Conservation (phyloP, 768 basidiomycete species). For the Tylopilus felleus region DNA sequence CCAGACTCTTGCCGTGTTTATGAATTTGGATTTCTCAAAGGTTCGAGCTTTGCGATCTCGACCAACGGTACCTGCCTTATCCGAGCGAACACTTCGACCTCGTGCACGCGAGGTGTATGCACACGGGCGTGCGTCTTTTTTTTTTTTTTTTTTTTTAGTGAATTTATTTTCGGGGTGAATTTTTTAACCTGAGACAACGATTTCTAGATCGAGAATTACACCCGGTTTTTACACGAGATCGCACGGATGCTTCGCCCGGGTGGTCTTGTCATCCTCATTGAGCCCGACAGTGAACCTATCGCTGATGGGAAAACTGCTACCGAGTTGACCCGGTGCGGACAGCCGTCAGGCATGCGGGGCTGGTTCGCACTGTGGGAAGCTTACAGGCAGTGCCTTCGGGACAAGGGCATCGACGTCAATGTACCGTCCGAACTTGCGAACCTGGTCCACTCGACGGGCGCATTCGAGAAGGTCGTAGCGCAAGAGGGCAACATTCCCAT, state of each 20-base stretch:
- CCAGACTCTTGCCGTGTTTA: not conserved
- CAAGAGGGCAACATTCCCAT: slow-evolving; percentile 63
- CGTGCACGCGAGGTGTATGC: slow-evolving; percentile 66
- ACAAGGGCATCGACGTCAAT: slow-evolving; percentile 52
- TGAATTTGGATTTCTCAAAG: slow-evolving; percentile 32
- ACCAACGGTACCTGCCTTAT: slow-evolving; percentile 59
- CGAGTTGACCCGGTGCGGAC: slow-evolving; percentile 30
- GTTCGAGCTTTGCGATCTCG: slow-evolving; percentile 70
- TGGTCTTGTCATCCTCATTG: slow-evolving; percentile 65
- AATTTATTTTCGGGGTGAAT: not conserved
- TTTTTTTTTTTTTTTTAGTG: not conserved
- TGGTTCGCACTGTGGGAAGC: slow-evolving; percentile 67
- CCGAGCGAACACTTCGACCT: slow-evolving; percentile 62
- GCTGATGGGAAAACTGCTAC: slow-evolving; percentile 43
- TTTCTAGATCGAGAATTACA: slow-evolving; percentile 58
- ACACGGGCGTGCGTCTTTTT: slow-evolving; percentile 45
- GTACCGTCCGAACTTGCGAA: slow-evolving; percentile 55
- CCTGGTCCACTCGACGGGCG: slow-evolving; percentile 44
- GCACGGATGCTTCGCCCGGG: slow-evolving; percentile 67
- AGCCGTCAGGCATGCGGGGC: slow-evolving; percentile 43
- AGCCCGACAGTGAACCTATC: slow-evolving; percentile 53
- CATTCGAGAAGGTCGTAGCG: slow-evolving; percentile 55
- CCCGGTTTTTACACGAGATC: slow-evolving; percentile 56
- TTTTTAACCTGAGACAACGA: slow-evolving; percentile 4
- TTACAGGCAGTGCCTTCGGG: slow-evolving; percentile 51